Evolutionary conservation across 305 asterid genomes (phyloP), one percentile per base, ranked within the genome.

Genomic region (Euphrasia arctica): DNA sequence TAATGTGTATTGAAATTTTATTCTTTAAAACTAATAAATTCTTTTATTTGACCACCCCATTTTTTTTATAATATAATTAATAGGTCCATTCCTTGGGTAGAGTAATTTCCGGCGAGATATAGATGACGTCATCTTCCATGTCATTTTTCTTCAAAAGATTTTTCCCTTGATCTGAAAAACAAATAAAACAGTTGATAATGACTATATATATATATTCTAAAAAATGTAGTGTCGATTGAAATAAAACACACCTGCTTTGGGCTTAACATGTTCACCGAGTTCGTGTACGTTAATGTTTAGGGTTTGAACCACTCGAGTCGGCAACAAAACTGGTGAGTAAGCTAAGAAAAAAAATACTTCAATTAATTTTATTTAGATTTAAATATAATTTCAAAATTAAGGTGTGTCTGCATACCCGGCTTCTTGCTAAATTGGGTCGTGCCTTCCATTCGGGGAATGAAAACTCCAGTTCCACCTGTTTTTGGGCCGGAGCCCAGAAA

Each of bases 241-340:
- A 36, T 36, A 5, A 36, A 1, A 36, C 42, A 0, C 9, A 83
- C 88, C 90, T 80, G 73, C 54, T 36, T 65, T 75, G 28, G 85
- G 70, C 51, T 78, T 81, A 7, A 63, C 66, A 3, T 60, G 80
- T 13, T 63, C 74, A 15, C 81, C 80, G 14, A 83, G 73, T 62
- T 85, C 76, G 34, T 78, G 89, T 62, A 85, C 91, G 32, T 88
- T 83, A 29, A 85, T 84, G 69, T 88, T 88, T 28, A 88, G 85
- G 13, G 89, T 78, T 42, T 79, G 83, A 67, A 88, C 78, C 47
- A 80, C 88, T 36, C 88, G 86, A 59, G 77, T 25, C 5, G 94
- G 94, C 63, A 88, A 77, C 63, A 88, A 81, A 75, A 88, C 91
- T 0, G 94, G 85, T 48, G 89, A 75, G 70, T 67, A 65, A 51